phyloP scores from a whole-genome alignment of 331 rosid genomes.

The Stylosanthes scabra region DNA sequence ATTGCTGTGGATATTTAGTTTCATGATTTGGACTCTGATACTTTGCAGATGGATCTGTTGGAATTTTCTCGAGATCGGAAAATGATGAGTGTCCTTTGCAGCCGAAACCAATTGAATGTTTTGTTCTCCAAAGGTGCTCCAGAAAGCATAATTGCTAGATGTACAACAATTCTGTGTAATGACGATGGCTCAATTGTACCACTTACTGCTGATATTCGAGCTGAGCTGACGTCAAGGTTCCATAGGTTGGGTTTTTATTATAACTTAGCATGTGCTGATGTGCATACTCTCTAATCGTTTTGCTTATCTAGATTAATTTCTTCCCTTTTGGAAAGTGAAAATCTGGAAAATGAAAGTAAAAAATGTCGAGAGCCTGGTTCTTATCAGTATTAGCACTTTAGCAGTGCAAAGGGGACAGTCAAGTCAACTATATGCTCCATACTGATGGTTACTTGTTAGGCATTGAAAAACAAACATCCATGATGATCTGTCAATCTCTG shows the following conservation, averaged over 20 bases:
- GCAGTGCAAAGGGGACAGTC: neutral
- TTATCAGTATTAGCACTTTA: neutral
- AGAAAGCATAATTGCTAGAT: slow-evolving; percentile 86
- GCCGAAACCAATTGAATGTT: slow-evolving; percentile 78
- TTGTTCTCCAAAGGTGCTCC: slow-evolving; percentile 98
- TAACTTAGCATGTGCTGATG: slow-evolving; percentile 26
- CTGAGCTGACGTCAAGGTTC: slow-evolving; percentile 79
- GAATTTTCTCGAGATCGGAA: slow-evolving; percentile 96
- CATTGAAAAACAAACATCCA: slow-evolving; percentile 11
- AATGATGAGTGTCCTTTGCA: slow-evolving; percentile 97
- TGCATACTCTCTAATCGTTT: neutral
- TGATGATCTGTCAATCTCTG: neutral
- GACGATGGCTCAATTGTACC: slow-evolving; percentile 76
- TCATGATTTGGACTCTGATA: slow-evolving; percentile 46
- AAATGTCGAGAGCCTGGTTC: slow-evolving; percentile 13
- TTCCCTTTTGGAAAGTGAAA: slow-evolving; percentile 8
- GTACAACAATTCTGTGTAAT: slow-evolving; percentile 83
- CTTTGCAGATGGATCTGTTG: slow-evolving; percentile 74
- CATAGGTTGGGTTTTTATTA: slow-evolving; percentile 61
- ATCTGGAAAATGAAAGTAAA: neutral
- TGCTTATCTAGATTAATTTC: neutral
- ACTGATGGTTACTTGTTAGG: slow-evolving; percentile 2
- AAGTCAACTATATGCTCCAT: slow-evolving; percentile 25
- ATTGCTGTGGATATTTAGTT: slow-evolving; percentile 25
- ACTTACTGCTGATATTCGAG: slow-evolving; percentile 70